Percentiles rank a stretch among this genome's conserved stretches.
Conservation (phyloP, 1,284 basidiomycete species). For the Marasmius oreades region DNA sequence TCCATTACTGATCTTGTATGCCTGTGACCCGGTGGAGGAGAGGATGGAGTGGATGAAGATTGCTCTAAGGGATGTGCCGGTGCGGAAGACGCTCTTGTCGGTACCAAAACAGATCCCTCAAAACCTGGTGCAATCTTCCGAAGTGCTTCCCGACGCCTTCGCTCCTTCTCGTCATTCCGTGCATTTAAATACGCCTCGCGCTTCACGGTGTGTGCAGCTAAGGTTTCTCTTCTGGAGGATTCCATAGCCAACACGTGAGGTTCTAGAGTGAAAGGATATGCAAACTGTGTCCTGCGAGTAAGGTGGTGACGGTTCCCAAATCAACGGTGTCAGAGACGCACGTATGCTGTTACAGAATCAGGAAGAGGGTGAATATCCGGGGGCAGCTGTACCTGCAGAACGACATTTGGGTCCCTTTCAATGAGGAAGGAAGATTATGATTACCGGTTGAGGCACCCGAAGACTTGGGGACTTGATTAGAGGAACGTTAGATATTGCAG, state of each 20-base stretch:
- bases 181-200: constrained; percentile 67
- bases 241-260: constrained; percentile 75
- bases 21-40: constrained; percentile 19
- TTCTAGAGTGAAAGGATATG: constrained; percentile 90
- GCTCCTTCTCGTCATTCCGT: constrained; percentile 76
- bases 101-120: constrained; percentile 57
- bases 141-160: constrained; percentile 71
- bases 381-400: constrained; percentile 70
- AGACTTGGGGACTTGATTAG: constrained; percentile 89
- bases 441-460: constrained; percentile 77
- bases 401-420: neutral
- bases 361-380: constrained; percentile 91
- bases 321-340: constrained; percentile 36
- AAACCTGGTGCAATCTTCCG: constrained; percentile 73
- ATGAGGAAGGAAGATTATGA: constrained; percentile 21
- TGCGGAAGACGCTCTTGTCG: constrained; percentile 39
- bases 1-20: constrained; percentile 68
- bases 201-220: constrained; percentile 60
- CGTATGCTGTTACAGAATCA: constrained; percentile 84
- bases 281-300: constrained; percentile 57
- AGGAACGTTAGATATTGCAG: constrained; percentile 70
- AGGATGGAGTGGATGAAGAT: constrained; percentile 13
- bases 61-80: constrained; percentile 36
- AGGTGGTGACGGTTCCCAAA: neutral
- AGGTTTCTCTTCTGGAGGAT: constrained; percentile 62